Percentiles rank a stretch among this genome's conserved stretches.
phyloP scores from a whole-genome alignment of 139 green algal genomes.

The Pleodorina starrii region DNA sequence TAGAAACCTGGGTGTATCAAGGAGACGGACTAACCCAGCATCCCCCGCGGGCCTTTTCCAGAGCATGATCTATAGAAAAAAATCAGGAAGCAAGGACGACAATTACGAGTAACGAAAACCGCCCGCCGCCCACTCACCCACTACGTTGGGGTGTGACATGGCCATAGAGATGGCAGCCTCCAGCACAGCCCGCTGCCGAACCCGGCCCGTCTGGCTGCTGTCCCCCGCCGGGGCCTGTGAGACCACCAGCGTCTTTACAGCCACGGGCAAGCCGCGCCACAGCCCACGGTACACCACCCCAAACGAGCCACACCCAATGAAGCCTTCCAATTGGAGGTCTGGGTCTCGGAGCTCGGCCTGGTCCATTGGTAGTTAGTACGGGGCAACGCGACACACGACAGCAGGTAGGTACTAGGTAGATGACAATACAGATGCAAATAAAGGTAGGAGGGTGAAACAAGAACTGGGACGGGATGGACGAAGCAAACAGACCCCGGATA shows the following conservation, averaged over 20 bases:
- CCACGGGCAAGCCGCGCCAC: constrained; percentile 27
- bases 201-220: neutral
- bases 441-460: too few species aligned
- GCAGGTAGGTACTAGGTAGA: too few species aligned
- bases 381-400: too few species aligned
- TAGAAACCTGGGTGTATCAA: neutral
- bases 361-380: too few species aligned
- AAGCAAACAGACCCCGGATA: too few species aligned
- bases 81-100: neutral
- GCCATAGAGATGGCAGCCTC: neutral
- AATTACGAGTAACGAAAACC: neutral
- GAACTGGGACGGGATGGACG: too few species aligned
- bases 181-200: neutral
- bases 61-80: too few species aligned
- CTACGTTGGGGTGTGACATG: neutral
- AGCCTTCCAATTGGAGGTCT: neutral
- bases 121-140: neutral
- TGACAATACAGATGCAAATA: too few species aligned
- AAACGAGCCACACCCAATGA: neutral
- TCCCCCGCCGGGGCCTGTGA: neutral
- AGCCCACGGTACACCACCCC: constrained; percentile 19
- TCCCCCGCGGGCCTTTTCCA: too few species aligned
- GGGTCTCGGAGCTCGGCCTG: neutral
- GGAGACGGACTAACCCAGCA: too few species aligned
- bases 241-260: constrained; percentile 30